These are phyloP conservation scores for Globisporangium paroecandrum DNA, from an alignment of 352 stramenopile species.

Conservation along the genomic window DNA sequence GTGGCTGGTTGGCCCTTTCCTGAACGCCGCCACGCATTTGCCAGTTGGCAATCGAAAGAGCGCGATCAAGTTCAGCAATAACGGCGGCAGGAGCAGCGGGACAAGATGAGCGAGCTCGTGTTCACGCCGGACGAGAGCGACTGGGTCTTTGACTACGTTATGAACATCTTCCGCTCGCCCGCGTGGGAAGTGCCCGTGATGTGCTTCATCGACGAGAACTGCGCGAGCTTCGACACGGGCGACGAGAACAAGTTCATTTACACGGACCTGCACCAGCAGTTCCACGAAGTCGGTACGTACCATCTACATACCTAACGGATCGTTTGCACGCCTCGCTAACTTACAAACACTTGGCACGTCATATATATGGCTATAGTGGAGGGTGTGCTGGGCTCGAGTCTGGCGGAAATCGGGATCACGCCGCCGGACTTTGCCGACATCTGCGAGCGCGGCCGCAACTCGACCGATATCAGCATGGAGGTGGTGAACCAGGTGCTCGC, in stretches of 20 bases:
- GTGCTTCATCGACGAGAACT: slow-evolving; percentile 90
- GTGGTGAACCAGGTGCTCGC: slow-evolving; percentile 88
- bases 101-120: slow-evolving; percentile 24
- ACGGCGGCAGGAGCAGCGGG: neutral
- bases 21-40: neutral
- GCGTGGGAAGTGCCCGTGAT: slow-evolving; percentile 86
- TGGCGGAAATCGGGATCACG: slow-evolving; percentile 86
- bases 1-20: neutral
- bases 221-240: slow-evolving; percentile 82
- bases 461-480: slow-evolving; percentile 56
- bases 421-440: slow-evolving; percentile 79
- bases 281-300: slow-evolving; percentile 52
- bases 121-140: slow-evolving; percentile 68
- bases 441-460: slow-evolving; percentile 64
- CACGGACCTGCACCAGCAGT: slow-evolving; percentile 81
- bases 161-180: slow-evolving; percentile 86
- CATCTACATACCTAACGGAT: no score
- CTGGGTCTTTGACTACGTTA: slow-evolving; percentile 88
- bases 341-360: no score
- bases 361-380: slow-evolving; percentile 40
- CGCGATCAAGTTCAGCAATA: neutral
- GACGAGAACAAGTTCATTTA: slow-evolving; percentile 91
- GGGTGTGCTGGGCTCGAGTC: slow-evolving; percentile 64
- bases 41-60: neutral
- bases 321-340: no score